These are phyloP conservation scores for Purshia tridentata DNA, from an alignment of 306 rosid species.

Conservation along the genomic window DNA sequence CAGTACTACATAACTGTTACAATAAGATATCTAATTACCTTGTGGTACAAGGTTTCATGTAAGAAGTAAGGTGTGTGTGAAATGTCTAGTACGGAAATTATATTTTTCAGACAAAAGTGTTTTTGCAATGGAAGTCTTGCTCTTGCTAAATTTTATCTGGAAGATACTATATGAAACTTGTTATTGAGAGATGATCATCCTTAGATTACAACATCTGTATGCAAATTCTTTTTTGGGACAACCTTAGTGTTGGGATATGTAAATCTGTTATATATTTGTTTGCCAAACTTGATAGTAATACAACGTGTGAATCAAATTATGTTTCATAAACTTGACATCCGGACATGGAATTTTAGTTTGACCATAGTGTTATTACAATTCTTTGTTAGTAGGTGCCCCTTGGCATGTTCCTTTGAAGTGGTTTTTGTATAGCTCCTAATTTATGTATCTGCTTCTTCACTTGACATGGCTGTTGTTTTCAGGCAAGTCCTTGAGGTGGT, in stretches of 20 bases:
- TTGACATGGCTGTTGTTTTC: slow-evolving; percentile 25
- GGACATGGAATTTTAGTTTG: neutral
- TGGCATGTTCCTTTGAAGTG: neutral
- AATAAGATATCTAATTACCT: neutral
- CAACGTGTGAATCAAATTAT: neutral
- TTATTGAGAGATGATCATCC: neutral
- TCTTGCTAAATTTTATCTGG: neutral
- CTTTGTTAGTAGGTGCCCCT: neutral
- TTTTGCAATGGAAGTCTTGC: neutral
- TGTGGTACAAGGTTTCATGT: neutral
- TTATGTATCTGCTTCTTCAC: slow-evolving; percentile 16
- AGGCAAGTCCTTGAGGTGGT: slow-evolving; percentile 97
- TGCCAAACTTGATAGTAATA: neutral
- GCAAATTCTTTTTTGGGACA: neutral
- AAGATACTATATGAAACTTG: neutral
- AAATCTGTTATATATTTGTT: neutral
- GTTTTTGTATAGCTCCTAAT: neutral
- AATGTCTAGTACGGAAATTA: neutral
- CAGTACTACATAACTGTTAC: neutral
- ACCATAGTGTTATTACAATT: neutral
- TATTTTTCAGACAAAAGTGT: neutral
- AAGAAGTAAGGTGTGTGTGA: neutral
- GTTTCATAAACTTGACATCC: neutral
- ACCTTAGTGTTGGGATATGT: neutral
- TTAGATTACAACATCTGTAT: too few relatives aligned